A percentile compares a stretch with the other conserved stretches of the same genome.
Evolutionary conservation across 2,329 filamentous ascomycete genomes (phyloP).

Genomic region (Periconia digitata): DNA sequence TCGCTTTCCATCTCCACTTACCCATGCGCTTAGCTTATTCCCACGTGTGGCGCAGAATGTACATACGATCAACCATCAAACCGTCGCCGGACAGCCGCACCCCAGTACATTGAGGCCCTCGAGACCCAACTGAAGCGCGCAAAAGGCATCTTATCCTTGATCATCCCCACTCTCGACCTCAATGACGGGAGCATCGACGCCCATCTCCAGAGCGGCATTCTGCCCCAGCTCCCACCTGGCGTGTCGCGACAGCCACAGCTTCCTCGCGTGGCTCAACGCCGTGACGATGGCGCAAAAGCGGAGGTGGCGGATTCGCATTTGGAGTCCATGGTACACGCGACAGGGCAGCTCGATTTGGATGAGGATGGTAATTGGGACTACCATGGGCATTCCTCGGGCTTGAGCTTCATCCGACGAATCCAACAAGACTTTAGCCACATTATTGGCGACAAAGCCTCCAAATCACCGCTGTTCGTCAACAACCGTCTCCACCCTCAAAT

Average conservation of each 20-base stretch:
- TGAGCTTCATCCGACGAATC: slow-evolving; percentile 84
- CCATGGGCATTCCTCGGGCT: slow-evolving; percentile 87
- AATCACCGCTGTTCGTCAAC: slow-evolving; percentile 41
- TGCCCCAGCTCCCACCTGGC: slow-evolving; percentile 43
- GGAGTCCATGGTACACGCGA: slow-evolving; percentile 92
- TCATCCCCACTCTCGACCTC: slow-evolving; percentile 82
- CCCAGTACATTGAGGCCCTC: slow-evolving; percentile 89
- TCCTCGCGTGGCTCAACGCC: slow-evolving; percentile 23
- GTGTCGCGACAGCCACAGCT: slow-evolving; percentile 24
- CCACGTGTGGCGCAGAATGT: slow-evolving; percentile 64
- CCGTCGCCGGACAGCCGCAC: slow-evolving; percentile 82
- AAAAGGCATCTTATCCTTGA: slow-evolving; percentile 74
- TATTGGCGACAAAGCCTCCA: slow-evolving; percentile 55
- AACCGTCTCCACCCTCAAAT: slow-evolving; percentile 58
- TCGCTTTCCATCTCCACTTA: slow-evolving; percentile 1
- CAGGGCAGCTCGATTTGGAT: slow-evolving; percentile 87
- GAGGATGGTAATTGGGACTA: slow-evolving; percentile 94
- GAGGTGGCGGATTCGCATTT: slow-evolving; percentile 64
- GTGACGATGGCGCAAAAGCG: slow-evolving; percentile 18
- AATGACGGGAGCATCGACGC: slow-evolving; percentile 83
- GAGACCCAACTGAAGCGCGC: slow-evolving; percentile 82
- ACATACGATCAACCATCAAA: slow-evolving; percentile 96
- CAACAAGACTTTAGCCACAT: slow-evolving; percentile 83
- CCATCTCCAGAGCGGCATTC: slow-evolving; percentile 67
- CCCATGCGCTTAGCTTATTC: slow-evolving; percentile 1